Evolutionary conservation across 78 protist genomes (phyloP).

Genomic region (Pigoraptor vietnamica): DNA sequence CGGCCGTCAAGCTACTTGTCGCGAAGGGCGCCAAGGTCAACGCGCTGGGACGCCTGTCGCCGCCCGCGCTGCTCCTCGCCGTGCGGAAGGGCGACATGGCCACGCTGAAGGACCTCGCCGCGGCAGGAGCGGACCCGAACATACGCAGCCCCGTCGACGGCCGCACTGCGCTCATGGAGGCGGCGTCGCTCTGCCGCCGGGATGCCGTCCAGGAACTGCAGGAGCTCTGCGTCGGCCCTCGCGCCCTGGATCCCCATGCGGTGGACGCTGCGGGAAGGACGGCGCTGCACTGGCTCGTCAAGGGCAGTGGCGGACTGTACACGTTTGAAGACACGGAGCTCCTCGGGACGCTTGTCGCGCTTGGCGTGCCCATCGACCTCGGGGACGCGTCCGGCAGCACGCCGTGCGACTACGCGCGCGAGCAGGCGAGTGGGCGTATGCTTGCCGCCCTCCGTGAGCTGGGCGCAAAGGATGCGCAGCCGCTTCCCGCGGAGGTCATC

Average conservation of each 20-base stretch:
- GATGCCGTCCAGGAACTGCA: background rate
- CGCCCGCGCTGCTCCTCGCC: background rate
- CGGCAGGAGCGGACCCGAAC: background rate
- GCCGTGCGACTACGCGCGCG: background rate
- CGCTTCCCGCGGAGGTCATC: background rate
- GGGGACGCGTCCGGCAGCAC: background rate
- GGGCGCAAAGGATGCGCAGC: background rate
- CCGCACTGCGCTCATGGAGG: background rate
- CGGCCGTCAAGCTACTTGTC: background rate
- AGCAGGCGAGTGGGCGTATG: background rate
- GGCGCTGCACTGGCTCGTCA: background rate
- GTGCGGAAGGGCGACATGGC: background rate
- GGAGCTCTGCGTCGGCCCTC: background rate
- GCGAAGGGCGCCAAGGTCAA: background rate
- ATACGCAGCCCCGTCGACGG: background rate
- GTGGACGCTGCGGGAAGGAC: background rate
- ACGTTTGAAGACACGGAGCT: background rate
- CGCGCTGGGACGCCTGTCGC: background rate
- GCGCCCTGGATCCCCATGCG: background rate
- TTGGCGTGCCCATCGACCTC: background rate
- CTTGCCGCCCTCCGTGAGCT: background rate
- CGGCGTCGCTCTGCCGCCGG: background rate
- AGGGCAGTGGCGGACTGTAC: background rate
- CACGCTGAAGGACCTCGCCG: background rate
- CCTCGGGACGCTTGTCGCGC: background rate